Evolutionary conservation across 2,329 filamentous ascomycete species (phyloP).

Genomic region (Monilinia fructigena): DNA sequence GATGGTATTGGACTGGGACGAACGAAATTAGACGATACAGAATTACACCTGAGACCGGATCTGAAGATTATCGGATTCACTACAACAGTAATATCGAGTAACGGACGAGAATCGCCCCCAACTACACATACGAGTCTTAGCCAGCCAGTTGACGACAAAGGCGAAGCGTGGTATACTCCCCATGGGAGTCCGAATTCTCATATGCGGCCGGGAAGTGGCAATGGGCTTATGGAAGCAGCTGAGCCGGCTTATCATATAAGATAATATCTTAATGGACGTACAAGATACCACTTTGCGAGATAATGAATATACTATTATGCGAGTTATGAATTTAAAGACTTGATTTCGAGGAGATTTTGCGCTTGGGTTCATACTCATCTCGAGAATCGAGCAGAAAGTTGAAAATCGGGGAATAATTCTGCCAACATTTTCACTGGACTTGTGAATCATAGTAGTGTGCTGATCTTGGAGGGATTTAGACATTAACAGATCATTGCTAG

Average conservation of each 20-base stretch:
- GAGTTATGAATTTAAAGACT: background rate
- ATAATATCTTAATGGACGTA: background rate
- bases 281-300: background rate
- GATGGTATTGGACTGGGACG: background rate
- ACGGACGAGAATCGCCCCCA: constrained; percentile 8
- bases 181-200: background rate
- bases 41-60: constrained; percentile 12
- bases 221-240: background rate
- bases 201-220: background rate
- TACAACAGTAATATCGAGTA: constrained; percentile 20
- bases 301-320: background rate
- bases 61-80: constrained; percentile 19
- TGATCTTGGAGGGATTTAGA: background rate
- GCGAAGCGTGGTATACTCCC: background rate
- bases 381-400: background rate
- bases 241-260: constrained; percentile 4
- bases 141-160: background rate
- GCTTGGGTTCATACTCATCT: background rate
- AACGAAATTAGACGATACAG: background rate
- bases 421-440: background rate
- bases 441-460: background rate
- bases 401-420: background rate
- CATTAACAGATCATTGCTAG: no score
- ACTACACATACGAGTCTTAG: background rate
- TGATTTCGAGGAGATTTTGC: background rate